Base-by-base conservation (phyloP, 495 filamentous ascomycete species). In the Aspergillus bertholletiae region DNA sequence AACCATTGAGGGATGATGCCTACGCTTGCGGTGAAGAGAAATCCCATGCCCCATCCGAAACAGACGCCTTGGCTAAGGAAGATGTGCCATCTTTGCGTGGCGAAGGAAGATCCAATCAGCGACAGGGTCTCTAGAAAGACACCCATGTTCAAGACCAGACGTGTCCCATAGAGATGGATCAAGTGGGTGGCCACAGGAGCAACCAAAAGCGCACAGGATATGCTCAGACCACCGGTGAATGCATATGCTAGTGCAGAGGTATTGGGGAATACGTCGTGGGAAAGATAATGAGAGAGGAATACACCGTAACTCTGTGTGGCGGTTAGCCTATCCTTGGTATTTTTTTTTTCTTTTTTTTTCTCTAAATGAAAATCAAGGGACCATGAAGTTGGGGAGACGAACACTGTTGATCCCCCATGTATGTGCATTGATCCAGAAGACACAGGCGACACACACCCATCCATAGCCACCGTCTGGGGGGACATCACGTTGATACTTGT, bases 1-100 rank as follows among this genome's bases (percentile, higher is more conserved):
- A 96, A 94, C 90, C 90, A 94, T 60, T 94, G 88, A 2, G 88
- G 82, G 1, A 88, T 76, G 13, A 92, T 81, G 15, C 84, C 82
- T 2, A 88, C 84, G 23, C 81, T 86, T 20, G 83, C 78, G 7
- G 86, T 87, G 68, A 90, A 96, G 18, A 85, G 77, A 52, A 94
- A 87, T 2, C 89, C 88, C 70, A 92, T 80, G 0, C 87, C 90
- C 39, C 84, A 65, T 24, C 90, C 89, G 54, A 94, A 88, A 48
- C 84, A 81, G 7, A 92, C 69, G 9, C 89, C 90, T 64, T 94
- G 89, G 49, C 80, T 83, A 3, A 95, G 80, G 52, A 90, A 84
- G 27, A 90, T 78, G 39, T 89, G 87, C 86, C 86, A 91, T 59
- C 86, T 77, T 37, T 80, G 63, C 7, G 72, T 80, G n/a, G 84